These are phyloP conservation scores for Rhizophora apiculata DNA, from an alignment of 345 rosid species.

Conservation along the genomic window DNA sequence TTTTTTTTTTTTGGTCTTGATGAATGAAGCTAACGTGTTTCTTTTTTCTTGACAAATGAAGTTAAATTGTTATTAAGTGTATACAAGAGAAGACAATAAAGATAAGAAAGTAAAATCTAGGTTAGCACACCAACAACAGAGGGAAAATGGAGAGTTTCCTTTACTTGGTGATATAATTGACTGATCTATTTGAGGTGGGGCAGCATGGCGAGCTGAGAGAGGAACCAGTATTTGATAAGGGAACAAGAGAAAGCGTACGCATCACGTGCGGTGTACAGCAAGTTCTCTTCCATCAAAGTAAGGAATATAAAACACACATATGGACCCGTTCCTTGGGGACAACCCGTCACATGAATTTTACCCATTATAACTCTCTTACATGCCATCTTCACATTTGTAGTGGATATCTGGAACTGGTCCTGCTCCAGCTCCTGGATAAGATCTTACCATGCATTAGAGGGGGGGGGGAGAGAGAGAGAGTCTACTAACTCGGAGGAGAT, in stretches of 20 bases:
- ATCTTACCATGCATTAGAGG: not conserved
- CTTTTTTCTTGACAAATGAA: no score
- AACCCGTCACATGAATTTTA: not conserved
- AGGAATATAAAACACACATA: constrained; percentile 4
- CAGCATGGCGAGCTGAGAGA: constrained; percentile 9
- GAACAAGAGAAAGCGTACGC: constrained; percentile 26
- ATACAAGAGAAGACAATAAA: no score
- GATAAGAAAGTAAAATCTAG: no score
- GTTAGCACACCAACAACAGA: not conserved
- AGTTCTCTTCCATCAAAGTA: not conserved
- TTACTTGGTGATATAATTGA: constrained; percentile 25
- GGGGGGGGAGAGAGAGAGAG: not conserved
- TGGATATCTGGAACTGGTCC: constrained; percentile 21
- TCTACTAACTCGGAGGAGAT: not conserved
- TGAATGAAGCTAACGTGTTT: no score
- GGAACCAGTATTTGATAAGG: constrained; percentile 20
- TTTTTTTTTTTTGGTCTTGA: no score
- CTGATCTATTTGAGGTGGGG: constrained; percentile 44
- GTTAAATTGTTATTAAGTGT: no score
- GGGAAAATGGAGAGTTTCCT: not conserved
- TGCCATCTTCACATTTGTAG: not conserved
- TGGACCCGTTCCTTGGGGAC: constrained; percentile 9
- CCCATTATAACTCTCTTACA: not conserved
- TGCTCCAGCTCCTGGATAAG: constrained; percentile 5
- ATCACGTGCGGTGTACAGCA: constrained; percentile 4